A percentile compares a stretch with the other conserved stretches of the same genome.
Evolutionary conservation across 2,329 filamentous ascomycete species (phyloP).

Genomic region (Ophiostoma piceae): DNA sequence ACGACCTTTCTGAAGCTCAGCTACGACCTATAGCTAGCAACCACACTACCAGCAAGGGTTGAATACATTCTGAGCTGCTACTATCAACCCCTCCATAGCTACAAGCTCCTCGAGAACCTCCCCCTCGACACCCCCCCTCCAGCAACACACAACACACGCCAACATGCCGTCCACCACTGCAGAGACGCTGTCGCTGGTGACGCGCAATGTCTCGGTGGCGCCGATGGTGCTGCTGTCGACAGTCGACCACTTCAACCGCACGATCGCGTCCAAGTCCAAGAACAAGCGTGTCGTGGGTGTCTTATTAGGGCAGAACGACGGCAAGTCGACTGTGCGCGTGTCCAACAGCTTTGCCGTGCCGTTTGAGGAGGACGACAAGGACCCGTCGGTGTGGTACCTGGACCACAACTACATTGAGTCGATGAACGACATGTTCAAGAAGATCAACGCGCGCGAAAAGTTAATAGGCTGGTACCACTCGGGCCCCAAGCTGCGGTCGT

Average conservation of each 20-base stretch:
- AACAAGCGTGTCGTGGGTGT: slow-evolving; percentile 90
- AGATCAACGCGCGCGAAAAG: slow-evolving; percentile 98
- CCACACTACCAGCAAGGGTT: neutral
- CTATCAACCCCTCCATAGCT: neutral
- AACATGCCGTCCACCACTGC: slow-evolving; percentile 87
- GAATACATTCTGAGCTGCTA: neutral
- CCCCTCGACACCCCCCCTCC: slow-evolving; percentile 13
- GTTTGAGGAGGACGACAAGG: slow-evolving; percentile 98
- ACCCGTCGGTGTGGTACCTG: slow-evolving; percentile 97
- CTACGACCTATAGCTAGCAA: neutral
- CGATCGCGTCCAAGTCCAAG: slow-evolving; percentile 76
- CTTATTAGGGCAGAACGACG: slow-evolving; percentile 89
- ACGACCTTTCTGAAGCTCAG: neutral
- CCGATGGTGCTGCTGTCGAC: slow-evolving; percentile 95
- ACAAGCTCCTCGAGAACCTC: neutral
- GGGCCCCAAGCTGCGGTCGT: slow-evolving; percentile 90
- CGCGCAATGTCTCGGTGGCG: slow-evolving; percentile 91
- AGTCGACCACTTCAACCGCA: slow-evolving; percentile 96
- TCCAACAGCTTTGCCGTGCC: slow-evolving; percentile 99
- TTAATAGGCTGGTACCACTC: slow-evolving; percentile 99
- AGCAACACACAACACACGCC: slow-evolving; percentile 19
- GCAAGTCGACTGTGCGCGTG: slow-evolving; percentile 81
- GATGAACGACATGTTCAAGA: slow-evolving; percentile 99
- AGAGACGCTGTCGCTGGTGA: slow-evolving; percentile 92
- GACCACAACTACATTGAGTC: slow-evolving; percentile 99